A percentile compares a stretch with the other conserved stretches of the same genome.
phyloP scores from a whole-genome alignment of 2,329 filamentous ascomycete species.

The Exophiala aquamarina region DNA sequence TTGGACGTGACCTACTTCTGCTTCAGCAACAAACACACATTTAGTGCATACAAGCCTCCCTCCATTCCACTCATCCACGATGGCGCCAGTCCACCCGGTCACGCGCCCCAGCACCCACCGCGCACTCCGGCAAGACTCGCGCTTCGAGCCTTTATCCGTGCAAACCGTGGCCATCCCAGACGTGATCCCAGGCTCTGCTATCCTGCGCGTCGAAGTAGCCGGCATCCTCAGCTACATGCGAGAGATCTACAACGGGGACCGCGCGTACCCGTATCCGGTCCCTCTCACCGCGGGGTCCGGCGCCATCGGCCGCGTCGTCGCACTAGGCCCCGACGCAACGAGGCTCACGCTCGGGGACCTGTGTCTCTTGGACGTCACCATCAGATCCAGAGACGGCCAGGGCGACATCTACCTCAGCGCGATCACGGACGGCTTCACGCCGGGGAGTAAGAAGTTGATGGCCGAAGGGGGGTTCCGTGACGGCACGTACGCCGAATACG shows the following conservation, averaged over 20 bases:
- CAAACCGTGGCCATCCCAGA: conserved; percentile 27
- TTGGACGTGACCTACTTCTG: too few relatives aligned
- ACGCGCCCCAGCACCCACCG: conserved; percentile 13
- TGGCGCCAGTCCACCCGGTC: background rate
- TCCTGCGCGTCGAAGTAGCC: conserved; percentile 39
- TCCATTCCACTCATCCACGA: too few relatives aligned
- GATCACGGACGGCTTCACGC: conserved; percentile 30
- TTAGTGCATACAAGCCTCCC: too few relatives aligned
- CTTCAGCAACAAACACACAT: too few relatives aligned
- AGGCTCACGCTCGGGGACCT: conserved; percentile 38
- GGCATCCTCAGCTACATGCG: conserved; percentile 34
- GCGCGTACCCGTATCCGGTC: conserved; percentile 38
- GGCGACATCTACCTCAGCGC: conserved; percentile 17
- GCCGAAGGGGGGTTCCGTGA: conserved; percentile 38
- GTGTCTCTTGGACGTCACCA: conserved; percentile 38
- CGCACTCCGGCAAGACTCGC: conserved; percentile 17
- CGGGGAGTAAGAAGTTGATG: conserved; percentile 34
- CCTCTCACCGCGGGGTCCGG: conserved; percentile 37
- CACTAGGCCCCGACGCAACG: conserved; percentile 40
- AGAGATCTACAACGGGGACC: conserved; percentile 36
- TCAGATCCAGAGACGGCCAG: conserved; percentile 40
- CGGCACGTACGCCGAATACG: conserved; percentile 39
- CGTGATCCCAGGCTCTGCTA: conserved; percentile 38
- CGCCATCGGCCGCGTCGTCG: conserved; percentile 39
- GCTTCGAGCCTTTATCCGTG: conserved; percentile 10